Evolutionary conservation across 108 stramenopile species (phyloP).

Genomic region (Craspedostauros australis): DNA sequence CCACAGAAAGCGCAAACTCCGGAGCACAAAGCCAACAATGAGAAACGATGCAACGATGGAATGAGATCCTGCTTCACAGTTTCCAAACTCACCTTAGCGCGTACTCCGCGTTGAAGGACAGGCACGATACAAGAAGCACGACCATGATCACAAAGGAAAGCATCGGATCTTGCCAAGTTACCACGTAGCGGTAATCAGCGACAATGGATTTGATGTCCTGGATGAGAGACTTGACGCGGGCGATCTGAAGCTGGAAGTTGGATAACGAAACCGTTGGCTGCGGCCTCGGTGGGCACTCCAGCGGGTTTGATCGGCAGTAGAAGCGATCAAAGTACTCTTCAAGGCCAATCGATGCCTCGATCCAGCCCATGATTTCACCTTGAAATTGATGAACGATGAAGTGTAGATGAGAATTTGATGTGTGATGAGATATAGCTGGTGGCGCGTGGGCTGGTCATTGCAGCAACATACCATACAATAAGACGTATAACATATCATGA

Average conservation of each 20-base stretch:
- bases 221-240: constrained; percentile 49
- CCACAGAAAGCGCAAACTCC: too few species aligned
- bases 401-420: too few species aligned
- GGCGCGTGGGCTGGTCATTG: too few species aligned
- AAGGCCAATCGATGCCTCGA: constrained; percentile 54
- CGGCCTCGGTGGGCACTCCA: constrained; percentile 49
- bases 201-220: constrained; percentile 47
- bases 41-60: too few species aligned
- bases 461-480: too few species aligned
- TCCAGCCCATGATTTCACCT: constrained; percentile 66
- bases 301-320: constrained; percentile 37
- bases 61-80: too few species aligned
- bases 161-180: constrained; percentile 65
- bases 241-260: constrained; percentile 61
- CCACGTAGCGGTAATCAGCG: constrained; percentile 41
- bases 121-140: constrained; percentile 24
- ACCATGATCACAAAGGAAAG: constrained; percentile 43
- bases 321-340: constrained; percentile 53
- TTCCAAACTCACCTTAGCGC: constrained; percentile 32
- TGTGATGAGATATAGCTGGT: too few species aligned
- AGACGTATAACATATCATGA: too few species aligned
- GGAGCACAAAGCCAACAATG: too few species aligned
- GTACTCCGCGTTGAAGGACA: constrained; percentile 38
- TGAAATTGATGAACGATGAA: neutral
- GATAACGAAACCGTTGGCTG: constrained; percentile 59